Evolutionary conservation across 345 rosid species (phyloP), one percentile per base, ranked within the genome.

Genomic region (Salix udensis): DNA sequence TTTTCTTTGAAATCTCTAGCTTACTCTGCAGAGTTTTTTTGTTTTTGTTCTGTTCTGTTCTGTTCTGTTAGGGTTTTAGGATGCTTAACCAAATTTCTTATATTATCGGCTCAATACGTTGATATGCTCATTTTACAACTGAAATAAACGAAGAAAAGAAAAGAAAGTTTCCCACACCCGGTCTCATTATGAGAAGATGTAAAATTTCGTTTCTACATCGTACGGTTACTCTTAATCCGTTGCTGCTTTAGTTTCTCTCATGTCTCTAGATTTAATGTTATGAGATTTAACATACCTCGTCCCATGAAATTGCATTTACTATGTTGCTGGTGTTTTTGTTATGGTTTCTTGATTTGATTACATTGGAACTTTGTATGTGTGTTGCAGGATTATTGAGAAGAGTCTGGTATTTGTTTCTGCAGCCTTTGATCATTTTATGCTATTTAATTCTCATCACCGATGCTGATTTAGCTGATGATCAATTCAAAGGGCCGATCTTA

Each of bases 381-480:
- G 39, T 66, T 77, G 85, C 92, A 91, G 96, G 91, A 82, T 39
- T 76, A n/a, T 76, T 72, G 46, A 80, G 70, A 73, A 78, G 76
- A 73, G 46, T 70, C 65, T 77, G 30, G 30, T 60, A 40, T 74
- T 58, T 72, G 73, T 79, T 81, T 84, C 77, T 87, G 82, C 85
- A 80, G 77, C 80, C 81, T 74, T 73, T 89, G 67, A 69, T 87
- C 28, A 74, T 74, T 71, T 79, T 81, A 11, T 90, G 82, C 64
- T 85, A 42, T 74, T 75, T 89, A 72, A 83, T 83, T 76, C 72
- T 78, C 70, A 52, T 84, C 40, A 15, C 74, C 74, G 75, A 73
- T 88, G 90, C 89, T 61, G 77, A 67, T 46, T 79, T 77, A 67
- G 80, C 82, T 70, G 75, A 72, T 34, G 79, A 85, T 76, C 80